A percentile compares a stretch with the other conserved stretches of the same genome.
phyloP scores from a whole-genome alignment of 164 flowering plant species.

The Vitis rotundifolia region DNA sequence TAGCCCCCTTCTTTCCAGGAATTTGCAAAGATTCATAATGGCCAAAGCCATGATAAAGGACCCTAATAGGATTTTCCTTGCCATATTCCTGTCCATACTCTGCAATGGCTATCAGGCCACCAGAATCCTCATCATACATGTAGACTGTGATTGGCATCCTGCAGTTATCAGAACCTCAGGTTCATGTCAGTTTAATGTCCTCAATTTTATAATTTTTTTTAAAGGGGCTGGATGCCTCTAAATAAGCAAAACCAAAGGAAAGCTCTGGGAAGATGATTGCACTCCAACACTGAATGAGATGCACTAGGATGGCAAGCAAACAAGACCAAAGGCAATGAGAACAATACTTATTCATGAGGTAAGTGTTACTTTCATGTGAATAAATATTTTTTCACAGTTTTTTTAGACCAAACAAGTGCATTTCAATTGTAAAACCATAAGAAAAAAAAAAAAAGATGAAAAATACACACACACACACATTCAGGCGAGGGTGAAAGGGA shows the following conservation, averaged over 20 bases:
- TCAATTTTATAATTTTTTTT: not conserved
- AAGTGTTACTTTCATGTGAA: not conserved
- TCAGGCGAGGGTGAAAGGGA: not conserved
- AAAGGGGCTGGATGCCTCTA: no score
- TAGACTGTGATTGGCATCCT: constrained; percentile 96
- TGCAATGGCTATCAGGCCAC: constrained; percentile 84
- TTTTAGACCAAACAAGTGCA: not conserved
- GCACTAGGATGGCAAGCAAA: not conserved
- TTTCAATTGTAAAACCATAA: not conserved
- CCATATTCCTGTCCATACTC: constrained; percentile 96
- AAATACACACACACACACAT: no score
- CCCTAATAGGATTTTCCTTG: constrained; percentile 73
- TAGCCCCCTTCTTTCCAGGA: constrained; percentile 39
- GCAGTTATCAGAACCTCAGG: constrained; percentile 7
- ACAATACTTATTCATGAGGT: no score
- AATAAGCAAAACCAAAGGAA: not conserved
- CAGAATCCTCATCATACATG: constrained; percentile 71
- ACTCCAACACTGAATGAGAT: not conserved
- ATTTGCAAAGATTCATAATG: constrained; percentile 85
- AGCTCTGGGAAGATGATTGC: not conserved
- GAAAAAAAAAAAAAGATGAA: not conserved
- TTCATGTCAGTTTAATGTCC: not conserved
- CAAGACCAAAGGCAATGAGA: not conserved
- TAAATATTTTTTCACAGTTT: not conserved
- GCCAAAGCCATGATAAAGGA: constrained; percentile 90